These are phyloP conservation scores for Panicum virgatum DNA, from an alignment of 202 grass and related monocot species.

Conservation along the genomic window DNA sequence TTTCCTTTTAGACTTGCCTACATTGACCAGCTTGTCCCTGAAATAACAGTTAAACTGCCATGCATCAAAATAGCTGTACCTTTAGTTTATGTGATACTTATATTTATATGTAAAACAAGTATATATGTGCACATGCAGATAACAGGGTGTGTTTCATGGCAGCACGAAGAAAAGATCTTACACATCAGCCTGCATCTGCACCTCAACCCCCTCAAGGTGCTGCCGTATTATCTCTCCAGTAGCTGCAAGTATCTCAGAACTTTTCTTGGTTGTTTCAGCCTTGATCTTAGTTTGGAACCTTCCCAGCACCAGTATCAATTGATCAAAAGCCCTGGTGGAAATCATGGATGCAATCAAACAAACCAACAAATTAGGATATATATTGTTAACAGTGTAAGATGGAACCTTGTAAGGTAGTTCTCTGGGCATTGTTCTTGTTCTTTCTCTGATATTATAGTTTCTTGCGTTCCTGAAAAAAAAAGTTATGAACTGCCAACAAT, in stretches of 20 bases:
- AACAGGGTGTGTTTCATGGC: constrained; percentile 16
- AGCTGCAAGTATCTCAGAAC: constrained; percentile 72
- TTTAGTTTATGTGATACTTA: constrained; percentile 19
- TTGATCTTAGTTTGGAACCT: constrained; percentile 85
- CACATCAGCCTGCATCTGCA: constrained; percentile 79
- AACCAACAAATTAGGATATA: constrained; percentile 16
- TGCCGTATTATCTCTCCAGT: constrained; percentile 66
- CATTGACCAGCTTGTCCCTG: constrained; percentile 70
- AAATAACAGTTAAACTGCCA: constrained; percentile 43
- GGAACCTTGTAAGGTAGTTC: constrained; percentile 74
- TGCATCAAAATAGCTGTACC: constrained; percentile 23
- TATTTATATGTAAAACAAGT: constrained; percentile 7
- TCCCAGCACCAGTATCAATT: constrained; percentile 62
- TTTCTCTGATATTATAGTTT: constrained; percentile 60
- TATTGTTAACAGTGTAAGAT: constrained; percentile 20
- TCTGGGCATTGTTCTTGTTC: constrained; percentile 59
- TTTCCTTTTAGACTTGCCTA: constrained; percentile 79
- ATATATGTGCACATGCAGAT: neutral
- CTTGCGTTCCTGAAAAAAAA: constrained; percentile 59
- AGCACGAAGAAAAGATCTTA: constrained; percentile 54
- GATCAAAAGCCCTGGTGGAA: constrained; percentile 73
- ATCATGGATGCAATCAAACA: constrained; percentile 34
- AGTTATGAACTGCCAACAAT: constrained; percentile 31
- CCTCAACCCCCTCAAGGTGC: constrained; percentile 69
- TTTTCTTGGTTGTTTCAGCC: constrained; percentile 65